Evolutionary conservation across 495 filamentous ascomycete species (phyloP).

Genomic region (Trichoderma gamsii): DNA sequence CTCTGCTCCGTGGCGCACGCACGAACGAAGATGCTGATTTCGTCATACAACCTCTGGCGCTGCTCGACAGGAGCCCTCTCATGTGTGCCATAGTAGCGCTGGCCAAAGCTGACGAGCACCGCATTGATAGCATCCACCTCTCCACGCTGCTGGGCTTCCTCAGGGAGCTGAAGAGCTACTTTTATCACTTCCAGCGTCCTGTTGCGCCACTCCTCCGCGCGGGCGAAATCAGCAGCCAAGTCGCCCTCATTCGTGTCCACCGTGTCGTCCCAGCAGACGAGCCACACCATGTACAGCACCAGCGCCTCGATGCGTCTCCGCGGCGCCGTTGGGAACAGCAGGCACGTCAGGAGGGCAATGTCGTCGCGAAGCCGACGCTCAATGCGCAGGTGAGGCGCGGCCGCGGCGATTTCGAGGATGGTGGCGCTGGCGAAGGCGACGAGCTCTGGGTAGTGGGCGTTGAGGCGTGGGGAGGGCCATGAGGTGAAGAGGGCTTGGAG

Average conservation of each 20-base stretch:
- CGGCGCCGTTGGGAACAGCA: background rate
- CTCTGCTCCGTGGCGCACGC: background rate
- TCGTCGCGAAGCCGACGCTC: background rate
- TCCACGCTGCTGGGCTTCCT: background rate
- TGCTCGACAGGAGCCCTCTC: background rate
- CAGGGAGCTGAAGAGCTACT: background rate
- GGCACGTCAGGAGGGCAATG: background rate
- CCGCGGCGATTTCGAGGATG: background rate
- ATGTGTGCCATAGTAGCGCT: background rate
- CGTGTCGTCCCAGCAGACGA: slow-evolving; percentile 5
- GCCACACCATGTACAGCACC: background rate
- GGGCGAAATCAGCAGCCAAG: background rate
- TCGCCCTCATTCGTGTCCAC: background rate
- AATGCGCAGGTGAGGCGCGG: background rate
- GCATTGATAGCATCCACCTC: background rate
- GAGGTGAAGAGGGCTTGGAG: background rate
- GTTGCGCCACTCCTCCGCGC: background rate
- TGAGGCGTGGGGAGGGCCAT: background rate
- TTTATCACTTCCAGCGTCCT: background rate
- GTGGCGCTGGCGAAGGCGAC: background rate
- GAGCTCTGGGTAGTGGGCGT: background rate
- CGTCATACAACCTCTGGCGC: background rate
- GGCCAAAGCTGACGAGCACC: background rate
- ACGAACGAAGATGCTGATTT: background rate
- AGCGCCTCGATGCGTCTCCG: background rate